phyloP scores from a whole-genome alignment of 1,284 basidiomycete genomes.

The Tremellales sp. region DNA sequence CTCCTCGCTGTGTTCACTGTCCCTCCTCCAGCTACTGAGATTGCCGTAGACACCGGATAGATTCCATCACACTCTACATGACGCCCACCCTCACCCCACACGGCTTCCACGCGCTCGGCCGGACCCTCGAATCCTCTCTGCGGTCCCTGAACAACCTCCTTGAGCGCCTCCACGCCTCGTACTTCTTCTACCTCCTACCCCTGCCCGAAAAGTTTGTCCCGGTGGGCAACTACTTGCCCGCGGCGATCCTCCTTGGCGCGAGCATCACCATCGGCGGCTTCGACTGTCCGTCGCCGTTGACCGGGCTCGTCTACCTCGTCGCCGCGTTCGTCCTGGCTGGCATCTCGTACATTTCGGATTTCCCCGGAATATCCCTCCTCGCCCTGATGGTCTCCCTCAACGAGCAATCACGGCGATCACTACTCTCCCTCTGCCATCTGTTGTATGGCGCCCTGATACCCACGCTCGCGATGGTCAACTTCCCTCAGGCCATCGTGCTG shows the following conservation, averaged over 20 bases:
- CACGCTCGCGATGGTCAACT: slow-evolving; percentile 80
- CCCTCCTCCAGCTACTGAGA: not conserved
- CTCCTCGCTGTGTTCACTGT: not conserved
- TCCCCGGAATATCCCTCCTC: slow-evolving; percentile 17
- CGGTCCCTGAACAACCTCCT: slow-evolving; percentile 87
- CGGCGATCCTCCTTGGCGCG: slow-evolving; percentile 72
- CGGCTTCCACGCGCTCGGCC: slow-evolving; percentile 90
- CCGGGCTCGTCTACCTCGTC: slow-evolving; percentile 46
- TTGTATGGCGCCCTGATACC: slow-evolving; percentile 77
- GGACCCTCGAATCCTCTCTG: slow-evolving; percentile 76
- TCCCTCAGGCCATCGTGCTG: slow-evolving; percentile 71
- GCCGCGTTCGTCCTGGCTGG: slow-evolving; percentile 14
- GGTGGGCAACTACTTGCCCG: slow-evolving; percentile 83
- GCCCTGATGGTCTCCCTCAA: slow-evolving; percentile 48
- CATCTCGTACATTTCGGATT: slow-evolving; percentile 20
- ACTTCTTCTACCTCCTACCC: slow-evolving; percentile 88
- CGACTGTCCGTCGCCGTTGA: slow-evolving; percentile 63
- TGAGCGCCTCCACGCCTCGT: slow-evolving; percentile 89
- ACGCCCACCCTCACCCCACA: slow-evolving; percentile 85
- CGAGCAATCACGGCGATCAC: slow-evolving; percentile 50
- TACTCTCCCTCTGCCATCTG: slow-evolving; percentile 46
- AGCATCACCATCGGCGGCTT: slow-evolving; percentile 79
- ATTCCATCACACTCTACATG: slow-evolving; percentile 86
- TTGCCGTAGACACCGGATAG: slow-evolving; percentile 74
- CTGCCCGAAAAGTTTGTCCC: slow-evolving; percentile 74